These are phyloP conservation scores for Paragyromitra xinjiangensis DNA, from an alignment of 495 filamentous ascomycete genomes.

Conservation along the genomic window DNA sequence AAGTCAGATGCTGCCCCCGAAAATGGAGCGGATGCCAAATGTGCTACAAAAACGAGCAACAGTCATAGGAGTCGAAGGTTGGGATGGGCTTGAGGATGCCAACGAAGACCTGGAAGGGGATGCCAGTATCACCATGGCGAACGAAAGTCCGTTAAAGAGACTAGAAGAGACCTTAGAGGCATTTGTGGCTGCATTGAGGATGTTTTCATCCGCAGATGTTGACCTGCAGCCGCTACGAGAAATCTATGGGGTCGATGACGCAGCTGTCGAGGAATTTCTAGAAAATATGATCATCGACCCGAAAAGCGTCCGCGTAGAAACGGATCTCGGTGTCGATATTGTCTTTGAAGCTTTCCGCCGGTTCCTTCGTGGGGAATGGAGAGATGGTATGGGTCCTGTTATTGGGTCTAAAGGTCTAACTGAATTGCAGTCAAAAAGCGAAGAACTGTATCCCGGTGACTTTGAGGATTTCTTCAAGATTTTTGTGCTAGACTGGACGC, in stretches of 20 bases:
- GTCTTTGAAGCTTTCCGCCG: conserved; percentile 94
- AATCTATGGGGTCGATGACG: conserved; percentile 65
- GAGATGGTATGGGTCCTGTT: conserved; percentile 83
- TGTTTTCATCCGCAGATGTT: conserved; percentile 64
- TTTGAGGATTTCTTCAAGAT: conserved; percentile 87
- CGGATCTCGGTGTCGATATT: conserved; percentile 69
- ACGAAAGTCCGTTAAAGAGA: conserved; percentile 63
- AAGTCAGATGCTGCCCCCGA: conserved; percentile 54
- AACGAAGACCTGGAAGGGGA: conserved; percentile 55
- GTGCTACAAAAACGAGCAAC: conserved; percentile 51
- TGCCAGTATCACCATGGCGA: conserved; percentile 59
- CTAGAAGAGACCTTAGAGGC: conserved; percentile 87
- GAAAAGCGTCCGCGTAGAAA: conserved; percentile 33
- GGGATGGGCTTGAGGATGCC: conserved; percentile 39
- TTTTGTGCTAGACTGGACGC: conserved; percentile 79
- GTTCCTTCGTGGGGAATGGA: conserved; percentile 89
- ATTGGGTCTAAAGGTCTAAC: conserved; percentile 71
- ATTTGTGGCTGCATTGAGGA: conserved; percentile 83
- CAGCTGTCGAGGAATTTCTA: conserved; percentile 67
- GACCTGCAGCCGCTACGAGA: conserved; percentile 64
- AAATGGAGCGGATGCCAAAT: conserved; percentile 42
- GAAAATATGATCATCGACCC: conserved; percentile 43
- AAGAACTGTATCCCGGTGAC: conserved; percentile 75
- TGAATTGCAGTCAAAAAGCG: conserved; percentile 76
- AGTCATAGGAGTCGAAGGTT: conserved; percentile 46